phyloP scores from a whole-genome alignment of 352 stramenopile genomes.

The Plasmopara muralis region DNA sequence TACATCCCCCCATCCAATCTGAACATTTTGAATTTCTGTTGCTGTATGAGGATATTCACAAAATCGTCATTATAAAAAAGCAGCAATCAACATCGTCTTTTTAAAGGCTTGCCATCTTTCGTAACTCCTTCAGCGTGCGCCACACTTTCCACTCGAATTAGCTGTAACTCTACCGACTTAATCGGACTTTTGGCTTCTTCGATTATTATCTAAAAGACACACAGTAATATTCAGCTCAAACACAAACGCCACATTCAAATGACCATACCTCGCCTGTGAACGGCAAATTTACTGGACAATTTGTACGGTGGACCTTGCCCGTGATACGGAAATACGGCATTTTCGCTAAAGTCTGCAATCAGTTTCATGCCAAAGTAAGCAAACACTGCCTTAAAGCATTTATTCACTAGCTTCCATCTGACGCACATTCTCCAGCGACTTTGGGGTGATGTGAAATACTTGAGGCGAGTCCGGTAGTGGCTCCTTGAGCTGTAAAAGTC shows the following conservation, averaged over 20 bases:
- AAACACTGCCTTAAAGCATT: no score
- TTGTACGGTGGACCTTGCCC: conserved; percentile 80
- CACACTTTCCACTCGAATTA: conserved; percentile 88
- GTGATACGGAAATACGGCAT: conserved; percentile 78
- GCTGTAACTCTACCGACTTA: conserved; percentile 85
- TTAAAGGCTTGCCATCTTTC: conserved; percentile 48
- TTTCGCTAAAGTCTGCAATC: conserved; percentile 42
- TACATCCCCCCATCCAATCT: conserved; percentile 89
- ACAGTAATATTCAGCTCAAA: conserved; percentile 7
- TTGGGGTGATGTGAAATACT: conserved; percentile 79
- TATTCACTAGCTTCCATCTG: conserved; percentile 19
- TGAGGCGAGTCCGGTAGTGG: conserved; percentile 55
- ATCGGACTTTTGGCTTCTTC: conserved; percentile 70
- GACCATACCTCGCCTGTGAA: conserved; percentile 80
- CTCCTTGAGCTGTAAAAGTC: conserved; percentile 33
- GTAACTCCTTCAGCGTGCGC: conserved; percentile 67
- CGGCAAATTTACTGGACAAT: conserved; percentile 85
- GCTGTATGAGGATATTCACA: conserved; percentile 27
- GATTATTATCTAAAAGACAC: conserved; percentile 53
- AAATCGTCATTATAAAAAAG: background rate
- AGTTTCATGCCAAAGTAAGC: background rate
- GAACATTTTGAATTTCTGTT: conserved; percentile 92
- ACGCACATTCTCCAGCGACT: conserved; percentile 78
- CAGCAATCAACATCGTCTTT: background rate
- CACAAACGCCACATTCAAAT: background rate